Conservation (phyloP, 345 rosid genomes). For the Salix exigua region DNA sequence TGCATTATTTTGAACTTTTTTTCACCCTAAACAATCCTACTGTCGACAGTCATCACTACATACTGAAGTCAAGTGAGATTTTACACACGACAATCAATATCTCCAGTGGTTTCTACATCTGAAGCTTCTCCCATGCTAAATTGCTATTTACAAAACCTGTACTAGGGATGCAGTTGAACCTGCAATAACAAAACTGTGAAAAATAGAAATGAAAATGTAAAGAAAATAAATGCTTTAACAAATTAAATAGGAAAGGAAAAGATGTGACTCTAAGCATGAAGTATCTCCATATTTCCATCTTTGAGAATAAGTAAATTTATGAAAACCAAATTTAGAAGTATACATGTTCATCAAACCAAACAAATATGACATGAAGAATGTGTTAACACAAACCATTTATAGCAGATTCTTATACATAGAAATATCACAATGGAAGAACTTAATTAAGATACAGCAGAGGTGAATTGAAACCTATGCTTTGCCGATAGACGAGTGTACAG, state of each 20-base stretch:
- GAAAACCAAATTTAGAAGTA: background rate
- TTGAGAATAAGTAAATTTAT: background rate
- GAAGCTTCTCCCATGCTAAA: constrained; percentile 13
- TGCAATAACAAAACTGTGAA: constrained; percentile 11
- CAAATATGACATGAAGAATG: background rate
- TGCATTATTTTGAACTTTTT: background rate
- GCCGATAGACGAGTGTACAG: background rate
- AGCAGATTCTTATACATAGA: background rate
- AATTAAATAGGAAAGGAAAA: background rate
- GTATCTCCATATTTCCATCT: background rate
- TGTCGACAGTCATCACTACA: constrained; percentile 10
- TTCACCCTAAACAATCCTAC: constrained; percentile 16
- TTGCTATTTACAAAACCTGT: constrained; percentile 26
- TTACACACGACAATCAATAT: constrained; percentile 18
- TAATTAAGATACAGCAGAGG: background rate
- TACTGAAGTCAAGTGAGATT: constrained; percentile 6
- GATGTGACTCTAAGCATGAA: background rate
- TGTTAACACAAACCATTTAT: background rate
- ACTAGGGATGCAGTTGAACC: constrained; percentile 14
- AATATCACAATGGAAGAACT: background rate
- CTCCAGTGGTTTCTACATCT: constrained; percentile 2
- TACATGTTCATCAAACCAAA: background rate
- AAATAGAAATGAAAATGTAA: background rate
- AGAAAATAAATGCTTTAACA: background rate
- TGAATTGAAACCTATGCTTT: background rate